Evolutionary conservation across 139 green algal species (phyloP).

Genomic region (Pseudopediastrum boryanum): DNA sequence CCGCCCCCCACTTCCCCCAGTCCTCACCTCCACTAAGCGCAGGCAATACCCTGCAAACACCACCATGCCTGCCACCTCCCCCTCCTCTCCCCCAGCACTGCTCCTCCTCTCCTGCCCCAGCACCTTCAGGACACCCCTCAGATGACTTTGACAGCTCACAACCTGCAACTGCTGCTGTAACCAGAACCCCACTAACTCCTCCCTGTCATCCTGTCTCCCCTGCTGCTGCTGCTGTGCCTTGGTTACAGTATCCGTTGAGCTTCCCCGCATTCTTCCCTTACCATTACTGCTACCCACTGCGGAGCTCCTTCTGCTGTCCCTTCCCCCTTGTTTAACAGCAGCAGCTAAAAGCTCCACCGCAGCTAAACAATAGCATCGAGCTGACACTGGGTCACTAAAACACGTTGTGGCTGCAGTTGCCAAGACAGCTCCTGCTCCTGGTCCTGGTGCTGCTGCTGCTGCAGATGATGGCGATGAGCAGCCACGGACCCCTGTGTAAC

Average conservation of each 20-base stretch:
- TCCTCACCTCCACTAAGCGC: too few species aligned
- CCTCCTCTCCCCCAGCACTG: too few species aligned
- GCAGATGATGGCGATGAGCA: too few species aligned
- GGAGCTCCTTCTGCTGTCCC: background rate
- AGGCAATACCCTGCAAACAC: too few species aligned
- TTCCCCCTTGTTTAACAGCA: conserved; percentile 10
- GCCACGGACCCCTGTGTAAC: too few species aligned
- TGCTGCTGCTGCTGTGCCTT: background rate
- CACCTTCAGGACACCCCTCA: too few species aligned
- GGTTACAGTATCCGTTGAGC: background rate
- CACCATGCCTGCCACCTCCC: too few species aligned
- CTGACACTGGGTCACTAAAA: background rate
- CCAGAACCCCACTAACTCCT: background rate
- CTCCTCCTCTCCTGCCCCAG: too few species aligned
- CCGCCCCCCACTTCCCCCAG: too few species aligned
- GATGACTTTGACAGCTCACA: too few species aligned
- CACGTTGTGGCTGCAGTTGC: background rate
- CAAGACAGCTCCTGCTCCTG: too few species aligned
- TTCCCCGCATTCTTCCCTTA: background rate
- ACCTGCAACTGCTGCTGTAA: conserved; percentile 31
- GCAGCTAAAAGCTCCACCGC: conserved; percentile 20
- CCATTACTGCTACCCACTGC: background rate
- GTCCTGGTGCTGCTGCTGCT: conserved; percentile 12
- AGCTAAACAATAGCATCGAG: background rate
- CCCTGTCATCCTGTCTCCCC: background rate